Base-by-base conservation (phyloP, 768 basidiomycete species). In the Lentinula raphanica region DNA sequence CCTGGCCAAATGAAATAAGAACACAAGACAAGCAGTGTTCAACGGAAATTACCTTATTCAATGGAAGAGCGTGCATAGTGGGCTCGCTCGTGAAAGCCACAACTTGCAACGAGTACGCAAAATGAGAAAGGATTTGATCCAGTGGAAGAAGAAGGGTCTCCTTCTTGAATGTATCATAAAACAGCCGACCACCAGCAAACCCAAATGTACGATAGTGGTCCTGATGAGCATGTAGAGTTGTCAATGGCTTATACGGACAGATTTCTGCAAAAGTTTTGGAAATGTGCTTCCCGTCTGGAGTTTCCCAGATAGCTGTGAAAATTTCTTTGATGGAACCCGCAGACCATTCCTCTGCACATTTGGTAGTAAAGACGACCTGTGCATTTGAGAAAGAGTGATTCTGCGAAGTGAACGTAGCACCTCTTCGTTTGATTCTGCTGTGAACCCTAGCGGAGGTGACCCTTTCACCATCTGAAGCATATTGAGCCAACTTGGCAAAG, bases 111-210 rank as follows among this genome's bases (percentile, higher is more conserved):
- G 44, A 45, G n/a, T 9, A 29, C n/a, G 9, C 49, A 50, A 50
- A 50, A 29, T 50, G 49, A 8, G 21, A 19, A 25, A 5, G 5
- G 8, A 50, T 6, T 19, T 23, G 49, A 23, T 8, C 28, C 7
- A 50, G 23, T 8, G 49, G 49, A 7, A 23, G 8, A 17, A 23
- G 12, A 8, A 29, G 6, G 6, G 44, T 5, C 19, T 29, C 23
- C n/a, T 55, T 27, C 19, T 54, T 7, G 32, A 35, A 35, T 6
- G 5, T 5, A 17, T 54, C 49, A 38, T 66, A 65, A 45, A 64
- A 58, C 13, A 67, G 17, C 11, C 59, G 56, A 25, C 66, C 59
- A 5, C 63, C 61, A 11, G 45, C 54, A 1, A 54, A 36, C 1
- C 56, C 56, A 38, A 55, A 57, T 1, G 23, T 5, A 39, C 59